These are phyloP conservation scores for Gynochthodes officinalis DNA, from an alignment of 257 asterid genomes.

Conservation along the genomic window DNA sequence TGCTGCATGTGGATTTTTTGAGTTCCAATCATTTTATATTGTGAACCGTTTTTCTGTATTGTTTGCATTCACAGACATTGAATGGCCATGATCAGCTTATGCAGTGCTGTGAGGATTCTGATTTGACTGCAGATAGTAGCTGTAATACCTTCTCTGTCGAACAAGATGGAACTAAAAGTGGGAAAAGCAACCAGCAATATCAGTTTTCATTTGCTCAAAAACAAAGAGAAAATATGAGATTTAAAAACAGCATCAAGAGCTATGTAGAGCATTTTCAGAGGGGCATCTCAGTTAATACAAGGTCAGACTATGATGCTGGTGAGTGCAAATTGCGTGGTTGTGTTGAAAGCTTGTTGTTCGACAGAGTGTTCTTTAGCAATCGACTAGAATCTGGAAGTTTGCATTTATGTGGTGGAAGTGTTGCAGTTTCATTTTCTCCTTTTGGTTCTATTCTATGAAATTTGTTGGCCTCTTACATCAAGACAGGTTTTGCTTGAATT, in stretches of 20 bases:
- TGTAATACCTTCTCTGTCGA: slow-evolving; percentile 12
- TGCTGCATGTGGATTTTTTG: neutral
- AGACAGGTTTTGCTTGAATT: neutral
- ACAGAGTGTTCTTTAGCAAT: slow-evolving; percentile 45
- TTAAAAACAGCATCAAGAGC: slow-evolving; percentile 44
- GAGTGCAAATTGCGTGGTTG: slow-evolving; percentile 35
- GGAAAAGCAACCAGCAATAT: slow-evolving; percentile 22
- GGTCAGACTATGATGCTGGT: slow-evolving; percentile 42
- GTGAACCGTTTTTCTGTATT: neutral
- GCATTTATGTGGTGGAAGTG: slow-evolving; percentile 51
- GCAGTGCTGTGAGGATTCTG: slow-evolving; percentile 31
- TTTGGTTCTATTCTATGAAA: slow-evolving; percentile 36
- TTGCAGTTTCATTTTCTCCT: slow-evolving; percentile 40
- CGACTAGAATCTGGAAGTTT: slow-evolving; percentile 62
- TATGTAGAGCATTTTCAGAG: slow-evolving; percentile 57
- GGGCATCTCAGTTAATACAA: slow-evolving; percentile 23
- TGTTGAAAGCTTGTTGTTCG: slow-evolving; percentile 42
- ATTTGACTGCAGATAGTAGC: slow-evolving; percentile 29
- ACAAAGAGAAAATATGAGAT: slow-evolving; percentile 20
- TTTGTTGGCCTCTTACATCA: neutral
- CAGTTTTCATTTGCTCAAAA: slow-evolving; percentile 46
- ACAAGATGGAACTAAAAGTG: slow-evolving; percentile 6
- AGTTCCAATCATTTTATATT: neutral
- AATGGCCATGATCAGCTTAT: slow-evolving; percentile 15
- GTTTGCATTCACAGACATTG: slow-evolving; percentile 12